Percentiles rank a stretch among this genome's conserved stretches.
Conservation (phyloP, 2,329 filamentous ascomycete genomes). For the Tolypocladium ophioglossoides region DNA sequence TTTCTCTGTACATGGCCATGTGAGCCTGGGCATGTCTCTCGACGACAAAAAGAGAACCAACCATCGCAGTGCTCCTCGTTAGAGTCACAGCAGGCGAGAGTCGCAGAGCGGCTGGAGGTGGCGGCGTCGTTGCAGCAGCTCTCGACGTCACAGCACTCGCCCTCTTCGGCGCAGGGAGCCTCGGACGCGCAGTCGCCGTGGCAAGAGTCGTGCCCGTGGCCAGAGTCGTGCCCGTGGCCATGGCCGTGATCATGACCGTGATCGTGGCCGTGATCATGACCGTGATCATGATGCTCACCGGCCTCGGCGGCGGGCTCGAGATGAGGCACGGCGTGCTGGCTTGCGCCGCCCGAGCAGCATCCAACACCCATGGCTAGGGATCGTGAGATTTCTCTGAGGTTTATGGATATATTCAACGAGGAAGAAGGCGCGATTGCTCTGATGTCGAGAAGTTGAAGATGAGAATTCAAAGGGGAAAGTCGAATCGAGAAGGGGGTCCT, state of each 20-base stretch:
- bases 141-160: slow-evolving; percentile 6
- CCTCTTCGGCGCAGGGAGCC: not conserved
- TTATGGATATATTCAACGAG: not conserved
- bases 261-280: not conserved
- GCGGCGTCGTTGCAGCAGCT: slow-evolving; percentile 9
- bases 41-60: slow-evolving; percentile 1
- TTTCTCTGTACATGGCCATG: slow-evolving; percentile 12
- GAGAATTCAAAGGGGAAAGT: not conserved
- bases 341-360: slow-evolving; percentile 4
- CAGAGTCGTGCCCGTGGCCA: too few relatives aligned
- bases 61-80: slow-evolving; percentile 16
- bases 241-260: too few relatives aligned
- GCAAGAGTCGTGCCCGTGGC: not conserved
- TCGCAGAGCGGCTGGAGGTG: slow-evolving; percentile 4
- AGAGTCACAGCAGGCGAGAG: slow-evolving; percentile 14
- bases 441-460: not conserved
- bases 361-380: slow-evolving; percentile 4
- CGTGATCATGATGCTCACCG: not conserved
- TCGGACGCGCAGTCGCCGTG: not conserved
- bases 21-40: not conserved
- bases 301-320: not conserved
- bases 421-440: not conserved
- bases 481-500: not conserved
- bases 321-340: not conserved
- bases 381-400: not conserved